Base-by-base conservation (phyloP, 768 basidiomycete species). In the Tricholoma saponaceum region DNA sequence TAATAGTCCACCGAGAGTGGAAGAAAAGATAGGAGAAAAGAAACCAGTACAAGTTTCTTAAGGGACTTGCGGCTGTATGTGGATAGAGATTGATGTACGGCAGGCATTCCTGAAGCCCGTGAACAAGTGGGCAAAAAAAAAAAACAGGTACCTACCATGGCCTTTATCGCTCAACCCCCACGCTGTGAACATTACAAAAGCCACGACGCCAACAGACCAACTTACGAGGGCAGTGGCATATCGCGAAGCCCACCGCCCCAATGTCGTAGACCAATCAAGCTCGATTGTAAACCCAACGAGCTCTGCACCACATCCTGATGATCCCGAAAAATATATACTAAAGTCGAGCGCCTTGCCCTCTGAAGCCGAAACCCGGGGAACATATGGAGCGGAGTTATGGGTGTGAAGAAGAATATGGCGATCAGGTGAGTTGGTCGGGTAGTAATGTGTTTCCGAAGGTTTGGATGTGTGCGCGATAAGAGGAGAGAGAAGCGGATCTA, bases 161-260 rank as follows among this genome's bases (percentile, higher is more conserved):
- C 60, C 64, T 30, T 60, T 55, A 55, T 77, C 76, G 30, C 64
- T 63, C 41, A 61, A 56, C n/a, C 67, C 68, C 83, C 82, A 85
- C 5, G 78, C 79, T 32, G 77, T 69, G 61, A 82, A 86, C 20
- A 89, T 55, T 0, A 86, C 64, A 14, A 90, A 62, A 4, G 81
- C 75, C 1, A 85, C 81, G n/a, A 92, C 70, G 4, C 89, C 92
- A 2, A 88, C 73, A 2, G 85, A 78, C 89, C 95, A 97, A 25
- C 81, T 80, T 3, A 86, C 74, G 0, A 90, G 64, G 2, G 86
- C 85, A 30, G 83, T 86, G 49, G 87, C 81, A 72, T 92, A 98
- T 22, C 96, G 79, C 16, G 85, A 74, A 1, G 85, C 84, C 69
- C 84, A 79, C 35, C 89, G 79, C 2, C 90, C 91, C 5, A 92